These are phyloP conservation scores for Halophytophthora batemanensis DNA, from an alignment of 352 stramenopile genomes.

Conservation along the genomic window DNA sequence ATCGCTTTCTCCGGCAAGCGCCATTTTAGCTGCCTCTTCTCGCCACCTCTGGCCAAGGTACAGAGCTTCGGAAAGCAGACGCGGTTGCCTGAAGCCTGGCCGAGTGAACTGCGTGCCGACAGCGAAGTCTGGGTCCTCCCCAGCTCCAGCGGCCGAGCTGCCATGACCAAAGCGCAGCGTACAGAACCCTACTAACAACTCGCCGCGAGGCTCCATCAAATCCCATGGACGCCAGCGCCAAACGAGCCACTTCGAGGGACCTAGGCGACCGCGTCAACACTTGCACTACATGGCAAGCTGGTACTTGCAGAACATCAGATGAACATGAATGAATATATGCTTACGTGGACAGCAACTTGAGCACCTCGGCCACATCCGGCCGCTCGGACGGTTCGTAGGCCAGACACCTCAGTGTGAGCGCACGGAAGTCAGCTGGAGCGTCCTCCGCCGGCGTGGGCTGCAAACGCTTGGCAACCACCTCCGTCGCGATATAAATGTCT, in stretches of 20 bases:
- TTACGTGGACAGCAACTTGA: slow-evolving; percentile 31
- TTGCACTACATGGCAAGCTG: too few relatives aligned
- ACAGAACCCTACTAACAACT: slow-evolving; percentile 69
- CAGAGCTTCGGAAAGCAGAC: slow-evolving; percentile 54
- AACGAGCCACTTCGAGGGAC: slow-evolving; percentile 35
- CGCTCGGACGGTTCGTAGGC: slow-evolving; percentile 46
- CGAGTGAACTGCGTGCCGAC: slow-evolving; percentile 43
- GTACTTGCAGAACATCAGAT: background rate
- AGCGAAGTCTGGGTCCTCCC: slow-evolving; percentile 84
- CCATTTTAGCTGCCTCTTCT: slow-evolving; percentile 84
- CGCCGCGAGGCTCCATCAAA: slow-evolving; percentile 48
- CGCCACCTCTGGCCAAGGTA: slow-evolving; percentile 59
- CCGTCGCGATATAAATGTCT: slow-evolving; percentile 60
- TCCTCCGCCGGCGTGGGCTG: slow-evolving; percentile 40
- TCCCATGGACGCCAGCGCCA: slow-evolving; percentile 43
- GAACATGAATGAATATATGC: slow-evolving; percentile 3
- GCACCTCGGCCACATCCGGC: slow-evolving; percentile 38
- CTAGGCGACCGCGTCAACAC: too few relatives aligned
- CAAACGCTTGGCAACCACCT: slow-evolving; percentile 42
- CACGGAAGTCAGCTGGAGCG: slow-evolving; percentile 39
- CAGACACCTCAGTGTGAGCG: slow-evolving; percentile 40
- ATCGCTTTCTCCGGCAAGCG: slow-evolving; percentile 86
- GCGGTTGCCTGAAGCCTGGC: slow-evolving; percentile 65
- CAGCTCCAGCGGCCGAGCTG: slow-evolving; percentile 77
- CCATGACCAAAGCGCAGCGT: slow-evolving; percentile 74